phyloP scores from a whole-genome alignment of 306 rosid species.

The Malus sieversii region DNA sequence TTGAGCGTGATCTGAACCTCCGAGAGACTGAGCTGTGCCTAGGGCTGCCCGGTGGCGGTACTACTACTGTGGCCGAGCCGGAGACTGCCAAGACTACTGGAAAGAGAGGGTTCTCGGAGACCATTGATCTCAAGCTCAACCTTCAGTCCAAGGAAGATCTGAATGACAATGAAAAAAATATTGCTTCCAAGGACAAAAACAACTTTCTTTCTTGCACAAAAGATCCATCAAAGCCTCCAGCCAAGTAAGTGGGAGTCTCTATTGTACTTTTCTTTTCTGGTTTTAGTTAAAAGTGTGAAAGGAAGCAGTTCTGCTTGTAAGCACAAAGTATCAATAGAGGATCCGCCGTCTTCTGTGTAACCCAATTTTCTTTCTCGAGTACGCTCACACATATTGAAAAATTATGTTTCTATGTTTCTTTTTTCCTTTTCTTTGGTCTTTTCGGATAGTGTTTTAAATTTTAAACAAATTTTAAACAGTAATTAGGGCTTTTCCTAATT shows the following conservation, averaged over 20 bases:
- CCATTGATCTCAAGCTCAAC: conserved; percentile 84
- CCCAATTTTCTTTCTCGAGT: background rate
- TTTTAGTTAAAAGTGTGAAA: background rate
- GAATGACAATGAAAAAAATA: conserved; percentile 36
- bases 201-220: conserved; percentile 30
- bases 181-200: conserved; percentile 44
- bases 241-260: conserved; percentile 45
- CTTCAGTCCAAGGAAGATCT: conserved; percentile 56
- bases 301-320: background rate
- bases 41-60: conserved; percentile 65
- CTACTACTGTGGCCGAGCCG: conserved; percentile 16
- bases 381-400: background rate
- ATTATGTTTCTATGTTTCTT: background rate
- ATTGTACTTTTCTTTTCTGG: background rate
- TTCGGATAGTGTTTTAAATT: background rate
- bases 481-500: background rate
- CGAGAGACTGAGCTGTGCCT: conserved; percentile 93
- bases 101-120: conserved; percentile 88
- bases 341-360: background rate
- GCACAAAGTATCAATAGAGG: background rate
- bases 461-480: background rate
- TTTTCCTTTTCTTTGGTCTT: background rate
- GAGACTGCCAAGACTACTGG: conserved; percentile 58
- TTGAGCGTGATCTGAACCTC: conserved; percentile 44
- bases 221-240: conserved; percentile 82